phyloP scores from a whole-genome alignment of 352 stramenopile species.

The Globisporangium apiculatum region DNA sequence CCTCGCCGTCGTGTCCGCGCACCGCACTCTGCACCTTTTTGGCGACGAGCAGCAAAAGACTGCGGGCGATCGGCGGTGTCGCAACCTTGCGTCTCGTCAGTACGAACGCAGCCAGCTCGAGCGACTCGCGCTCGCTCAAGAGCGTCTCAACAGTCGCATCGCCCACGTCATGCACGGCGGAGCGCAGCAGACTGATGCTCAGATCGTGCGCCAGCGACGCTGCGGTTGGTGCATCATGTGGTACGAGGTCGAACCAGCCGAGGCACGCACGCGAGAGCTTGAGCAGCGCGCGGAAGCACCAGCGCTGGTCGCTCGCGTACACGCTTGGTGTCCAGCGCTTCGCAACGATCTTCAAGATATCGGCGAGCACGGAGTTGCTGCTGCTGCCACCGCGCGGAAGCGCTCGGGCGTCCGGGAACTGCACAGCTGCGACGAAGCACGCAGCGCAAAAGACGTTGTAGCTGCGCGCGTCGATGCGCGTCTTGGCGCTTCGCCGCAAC shows the following conservation, averaged over 20 bases:
- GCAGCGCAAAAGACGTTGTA: slow-evolving; percentile 37
- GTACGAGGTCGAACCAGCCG: slow-evolving; percentile 1
- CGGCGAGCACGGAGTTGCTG: background rate
- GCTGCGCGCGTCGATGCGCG: slow-evolving; percentile 7
- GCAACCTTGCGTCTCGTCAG: slow-evolving; percentile 3
- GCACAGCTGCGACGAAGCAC: slow-evolving; percentile 34
- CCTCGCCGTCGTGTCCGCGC: background rate
- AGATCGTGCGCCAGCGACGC: slow-evolving; percentile 7
- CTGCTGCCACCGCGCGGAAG: background rate
- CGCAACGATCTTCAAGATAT: slow-evolving; percentile 2
- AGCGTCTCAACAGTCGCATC: background rate
- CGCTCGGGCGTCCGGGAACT: background rate
- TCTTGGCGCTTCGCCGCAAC: slow-evolving; percentile 14
- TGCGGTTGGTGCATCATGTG: background rate
- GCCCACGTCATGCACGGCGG: background rate
- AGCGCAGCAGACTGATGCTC: slow-evolving; percentile 7
- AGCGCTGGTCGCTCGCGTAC: background rate
- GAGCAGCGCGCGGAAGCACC: slow-evolving; percentile 9
- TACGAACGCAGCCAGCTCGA: slow-evolving; percentile 6
- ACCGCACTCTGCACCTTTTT: slow-evolving; percentile 6
- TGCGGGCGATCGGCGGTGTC: background rate
- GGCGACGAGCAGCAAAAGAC: background rate
- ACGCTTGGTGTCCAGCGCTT: slow-evolving; percentile 1
- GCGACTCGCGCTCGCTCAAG: slow-evolving; percentile 1
- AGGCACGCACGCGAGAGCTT: slow-evolving; percentile 15